These are phyloP conservation scores for Penicillium crystallinum DNA, from an alignment of 495 filamentous ascomycete genomes.

Conservation along the genomic window DNA sequence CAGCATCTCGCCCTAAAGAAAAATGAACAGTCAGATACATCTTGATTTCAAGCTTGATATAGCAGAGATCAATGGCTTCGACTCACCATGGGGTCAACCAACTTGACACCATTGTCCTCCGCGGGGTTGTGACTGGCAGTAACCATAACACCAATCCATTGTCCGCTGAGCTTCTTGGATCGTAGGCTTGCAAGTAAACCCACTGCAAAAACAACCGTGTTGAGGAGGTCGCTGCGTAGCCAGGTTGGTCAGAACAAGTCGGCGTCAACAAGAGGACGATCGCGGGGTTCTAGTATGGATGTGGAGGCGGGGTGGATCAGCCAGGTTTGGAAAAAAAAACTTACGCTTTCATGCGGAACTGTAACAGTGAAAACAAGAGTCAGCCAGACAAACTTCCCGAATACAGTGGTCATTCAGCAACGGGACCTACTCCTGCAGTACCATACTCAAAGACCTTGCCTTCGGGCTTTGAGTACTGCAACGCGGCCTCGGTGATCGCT, in stretches of 20 bases:
- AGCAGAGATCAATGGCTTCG: not conserved
- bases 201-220: slow-evolving; percentile 86
- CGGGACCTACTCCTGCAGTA: slow-evolving; percentile 72
- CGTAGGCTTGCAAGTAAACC: slow-evolving; percentile 87
- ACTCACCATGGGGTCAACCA: slow-evolving; percentile 87
- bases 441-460: slow-evolving; percentile 82
- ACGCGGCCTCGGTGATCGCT: slow-evolving; percentile 41
- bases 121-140: slow-evolving; percentile 98
- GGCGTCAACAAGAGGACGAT: slow-evolving; percentile 31
- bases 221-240: slow-evolving; percentile 52
- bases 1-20: slow-evolving; percentile 79
- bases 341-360: slow-evolving; percentile 81
- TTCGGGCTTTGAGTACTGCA: slow-evolving; percentile 58
- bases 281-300: slow-evolving; percentile 23
- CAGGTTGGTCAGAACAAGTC: slow-evolving; percentile 21
- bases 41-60: not conserved
- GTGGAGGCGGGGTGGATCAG: slow-evolving; percentile 35
- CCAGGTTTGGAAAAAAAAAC: slow-evolving; percentile 28
- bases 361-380: slow-evolving; percentile 13
- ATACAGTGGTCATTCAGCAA: slow-evolving; percentile 1
- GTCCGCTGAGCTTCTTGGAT: slow-evolving; percentile 78
- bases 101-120: slow-evolving; percentile 95
- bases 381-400: slow-evolving; percentile 12
- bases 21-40: slow-evolving; percentile 5
- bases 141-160: slow-evolving; percentile 97